Evolutionary conservation across 2,329 filamentous ascomycete genomes (phyloP).

Genomic region (Hirsutella minnesotensis): DNA sequence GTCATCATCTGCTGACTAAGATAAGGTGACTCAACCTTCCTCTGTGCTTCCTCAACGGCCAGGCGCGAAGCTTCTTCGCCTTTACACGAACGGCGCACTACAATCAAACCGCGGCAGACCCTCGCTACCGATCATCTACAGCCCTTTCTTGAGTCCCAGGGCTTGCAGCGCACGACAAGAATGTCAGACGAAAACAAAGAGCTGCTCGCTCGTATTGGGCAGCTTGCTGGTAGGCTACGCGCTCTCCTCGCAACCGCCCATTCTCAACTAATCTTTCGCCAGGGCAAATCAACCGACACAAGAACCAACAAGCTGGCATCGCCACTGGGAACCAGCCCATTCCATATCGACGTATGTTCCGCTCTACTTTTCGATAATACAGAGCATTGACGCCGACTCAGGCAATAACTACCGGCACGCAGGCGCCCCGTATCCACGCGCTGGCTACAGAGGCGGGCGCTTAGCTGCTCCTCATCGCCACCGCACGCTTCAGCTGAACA

Average conservation of each 20-base stretch:
- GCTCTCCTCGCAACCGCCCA: neutral
- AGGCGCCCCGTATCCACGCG: constrained; percentile 19
- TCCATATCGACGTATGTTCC: constrained; percentile 24
- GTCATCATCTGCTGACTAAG: neutral
- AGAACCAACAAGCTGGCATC: constrained; percentile 44
- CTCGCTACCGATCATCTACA: neutral
- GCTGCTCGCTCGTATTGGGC: constrained; percentile 40
- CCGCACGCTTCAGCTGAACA: constrained; percentile 54
- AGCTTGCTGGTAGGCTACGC: constrained; percentile 31
- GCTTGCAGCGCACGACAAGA: neutral
- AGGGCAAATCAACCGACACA: constrained; percentile 75
- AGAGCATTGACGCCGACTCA: constrained; percentile 3
- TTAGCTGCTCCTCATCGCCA: constrained; percentile 28
- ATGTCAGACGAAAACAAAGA: constrained; percentile 41
- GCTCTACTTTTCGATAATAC: neutral
- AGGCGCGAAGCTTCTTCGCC: neutral
- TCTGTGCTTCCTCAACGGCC: neutral
- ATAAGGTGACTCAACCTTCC: neutral
- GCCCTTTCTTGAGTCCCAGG: neutral
- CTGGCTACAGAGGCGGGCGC: constrained; percentile 24
- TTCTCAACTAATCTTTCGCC: constrained; percentile 11
- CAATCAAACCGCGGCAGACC: neutral
- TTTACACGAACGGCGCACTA: neutral
- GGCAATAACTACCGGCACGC: constrained; percentile 21
- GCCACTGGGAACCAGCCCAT: constrained; percentile 14